A percentile compares a stretch with the other conserved stretches of the same genome.
Conservation (phyloP, 768 basidiomycete species). For the Panaeolus papilionaceus region DNA sequence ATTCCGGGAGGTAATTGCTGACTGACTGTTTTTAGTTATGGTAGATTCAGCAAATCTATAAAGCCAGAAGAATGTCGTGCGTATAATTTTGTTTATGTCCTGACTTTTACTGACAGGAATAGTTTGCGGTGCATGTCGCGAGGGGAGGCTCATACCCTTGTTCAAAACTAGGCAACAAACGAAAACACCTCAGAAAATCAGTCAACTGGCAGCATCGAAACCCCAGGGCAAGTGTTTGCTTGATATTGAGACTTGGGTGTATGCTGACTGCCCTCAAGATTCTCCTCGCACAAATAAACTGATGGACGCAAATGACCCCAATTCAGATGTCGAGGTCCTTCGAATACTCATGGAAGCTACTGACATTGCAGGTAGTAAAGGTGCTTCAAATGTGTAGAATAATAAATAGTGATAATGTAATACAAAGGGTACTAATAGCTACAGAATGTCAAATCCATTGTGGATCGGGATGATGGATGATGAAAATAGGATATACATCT, state of each 20-base stretch:
- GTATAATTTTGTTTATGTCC: slow-evolving; percentile 29
- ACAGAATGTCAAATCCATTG: slow-evolving; percentile 2
- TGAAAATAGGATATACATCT: slow-evolving; percentile 18
- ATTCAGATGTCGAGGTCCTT: slow-evolving; percentile 39
- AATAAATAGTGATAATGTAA: slow-evolving; percentile 5
- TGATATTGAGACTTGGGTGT: slow-evolving; percentile 13
- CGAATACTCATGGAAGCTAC: slow-evolving; percentile 16
- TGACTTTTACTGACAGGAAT: background rate
- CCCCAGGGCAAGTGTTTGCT: slow-evolving; percentile 46
- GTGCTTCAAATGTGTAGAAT: background rate
- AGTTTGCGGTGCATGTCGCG: slow-evolving; percentile 75
- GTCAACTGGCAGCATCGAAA: slow-evolving; percentile 50
- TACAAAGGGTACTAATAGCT: slow-evolving; percentile 6
- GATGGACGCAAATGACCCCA: slow-evolving; percentile 30
- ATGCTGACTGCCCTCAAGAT: slow-evolving; percentile 28
- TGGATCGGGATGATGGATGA: background rate
- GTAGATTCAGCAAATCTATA: slow-evolving; percentile 78
- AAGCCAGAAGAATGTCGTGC: slow-evolving; percentile 65
- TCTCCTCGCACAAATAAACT: slow-evolving; percentile 35
- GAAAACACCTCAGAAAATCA: slow-evolving; percentile 40
- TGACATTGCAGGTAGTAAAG: slow-evolving; percentile 19
- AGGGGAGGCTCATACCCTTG: slow-evolving; percentile 62
- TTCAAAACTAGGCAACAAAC: slow-evolving; percentile 49
- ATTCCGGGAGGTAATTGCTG: slow-evolving; percentile 8
- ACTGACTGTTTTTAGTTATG: slow-evolving; percentile 54